Conservation (phyloP, 2,329 filamentous ascomycete species). For the Bipolaris cookei region DNA sequence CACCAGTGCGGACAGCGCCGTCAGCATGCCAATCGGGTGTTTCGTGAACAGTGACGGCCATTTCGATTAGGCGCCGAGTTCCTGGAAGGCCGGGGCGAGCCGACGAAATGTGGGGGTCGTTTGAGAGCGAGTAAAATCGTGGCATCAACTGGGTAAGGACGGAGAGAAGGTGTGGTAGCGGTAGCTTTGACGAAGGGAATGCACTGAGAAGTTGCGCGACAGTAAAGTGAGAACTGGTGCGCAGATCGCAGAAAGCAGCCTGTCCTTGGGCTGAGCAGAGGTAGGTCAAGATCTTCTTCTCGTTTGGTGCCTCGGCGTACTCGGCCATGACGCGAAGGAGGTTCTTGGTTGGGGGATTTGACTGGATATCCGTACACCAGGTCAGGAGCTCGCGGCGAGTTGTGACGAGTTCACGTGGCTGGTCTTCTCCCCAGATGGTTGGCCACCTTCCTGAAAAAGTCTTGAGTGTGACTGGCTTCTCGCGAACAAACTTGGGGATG, state of each 20-base stretch:
- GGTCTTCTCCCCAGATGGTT: conserved; percentile 95
- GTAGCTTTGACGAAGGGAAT: conserved; percentile 90
- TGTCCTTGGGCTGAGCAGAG: conserved; percentile 90
- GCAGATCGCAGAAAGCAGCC: conserved; percentile 87
- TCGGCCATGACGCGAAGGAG: conserved; percentile 86
- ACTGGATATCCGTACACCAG: conserved; percentile 95
- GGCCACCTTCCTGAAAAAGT: conserved; percentile 89
- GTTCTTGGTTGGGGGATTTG: conserved; percentile 86
- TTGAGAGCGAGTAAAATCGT: conserved; percentile 96
- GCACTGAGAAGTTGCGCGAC: conserved; percentile 85
- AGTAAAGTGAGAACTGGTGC: conserved; percentile 84
- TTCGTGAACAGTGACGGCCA: conserved; percentile 96
- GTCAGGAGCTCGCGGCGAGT: conserved; percentile 90
- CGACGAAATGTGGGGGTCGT: conserved; percentile 85
- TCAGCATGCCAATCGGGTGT: conserved; percentile 77
- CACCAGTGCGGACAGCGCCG: conserved; percentile 69
- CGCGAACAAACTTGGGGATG: conserved; percentile 80
- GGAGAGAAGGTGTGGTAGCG: conserved; percentile 80
- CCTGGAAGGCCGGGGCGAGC: conserved; percentile 70
- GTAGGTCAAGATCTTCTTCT: conserved; percentile 87
- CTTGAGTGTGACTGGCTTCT: conserved; percentile 80
- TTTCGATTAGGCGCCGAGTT: conserved; percentile 81
- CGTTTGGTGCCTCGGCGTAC: conserved; percentile 76
- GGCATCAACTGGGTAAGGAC: conserved; percentile 90
- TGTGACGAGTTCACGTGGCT: conserved; percentile 82